Evolutionary conservation across 768 basidiomycete genomes (phyloP), one percentile per base, ranked within the genome.

Genomic region (Leccinum imitatum): DNA sequence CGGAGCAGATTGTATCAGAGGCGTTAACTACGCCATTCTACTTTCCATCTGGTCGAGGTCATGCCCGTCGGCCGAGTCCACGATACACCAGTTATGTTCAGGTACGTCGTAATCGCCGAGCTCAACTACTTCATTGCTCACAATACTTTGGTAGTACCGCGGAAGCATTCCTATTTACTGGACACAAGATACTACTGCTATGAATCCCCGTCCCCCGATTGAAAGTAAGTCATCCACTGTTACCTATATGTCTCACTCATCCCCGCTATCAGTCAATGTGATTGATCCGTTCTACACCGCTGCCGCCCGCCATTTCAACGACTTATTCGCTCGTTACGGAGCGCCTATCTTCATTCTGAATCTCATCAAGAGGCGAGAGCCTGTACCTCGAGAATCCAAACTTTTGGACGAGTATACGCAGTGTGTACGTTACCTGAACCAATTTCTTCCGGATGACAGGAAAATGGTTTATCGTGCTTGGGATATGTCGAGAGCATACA

Each of bases 81-180:
- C 88, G 91, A 56, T 98, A 92, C 69, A 97, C 97, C 0, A 94
- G 93, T 62, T 98, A 94, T 72, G 93, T 98, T 3, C 96, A 98
- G 77, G 91, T 86, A 65, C 6, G 74, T 39, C 15, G 5, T 3
- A 9, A 4, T 54, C 48, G 15, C 9, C 19, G 2, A 19, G 10
- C 23, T 13, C 54, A 10, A 9, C 17, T 30, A 19, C 9, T 19
- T 46, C 9, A 46, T 27, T 51, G 14, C 23, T 64, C 14, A 54
- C 14, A 19, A 51, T 27, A 59, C 30, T 57, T 27, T 21, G n/a
- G 10, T 59, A 93, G 87, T 95, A 95, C 71, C 83, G 96, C 21
- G 96, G 96, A 7, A 95, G 93, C 61, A 98, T 99, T 37, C 97
- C 97, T 0, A 81, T 98, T 3, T 95, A 90, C 70, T 99, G 97